Evolutionary conservation across 2,329 filamentous ascomycete genomes (phyloP), one percentile per base, ranked within the genome.

Genomic region (Cladosporium sp.): DNA sequence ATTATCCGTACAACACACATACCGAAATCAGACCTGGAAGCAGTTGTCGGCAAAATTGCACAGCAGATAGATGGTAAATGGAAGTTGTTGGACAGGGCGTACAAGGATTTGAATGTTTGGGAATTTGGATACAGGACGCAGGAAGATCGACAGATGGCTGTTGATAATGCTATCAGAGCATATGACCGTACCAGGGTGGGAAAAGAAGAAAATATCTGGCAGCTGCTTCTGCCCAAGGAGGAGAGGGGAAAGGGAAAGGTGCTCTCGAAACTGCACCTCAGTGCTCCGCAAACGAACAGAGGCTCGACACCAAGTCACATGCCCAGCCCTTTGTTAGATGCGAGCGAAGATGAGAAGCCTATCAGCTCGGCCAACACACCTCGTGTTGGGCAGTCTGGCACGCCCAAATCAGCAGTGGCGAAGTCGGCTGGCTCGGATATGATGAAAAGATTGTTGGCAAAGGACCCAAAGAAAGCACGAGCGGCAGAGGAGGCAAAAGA

Each of bases 201-300:
- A 7, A 85, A 85, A 68, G 81, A 84, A 43, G 87, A 89, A 71
- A 84, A 84, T 71, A 77, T 86, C 23, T 89, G 87, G 87, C 86
- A 89, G 76, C 80, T 80, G 69, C 78, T 89, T 66, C 79, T 89
- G 64, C 85, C 85, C 8, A 82, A 82, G 70, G 82, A 85, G 58
- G 86, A 89, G 71, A 82, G 87, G 68, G 85, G 85, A 53, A 87
- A 88, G 72, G 87, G 87, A 58, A 88, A 84, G 67, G 80, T 82
- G 46, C 76, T 89, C 34, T 89, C 87, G 49, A 83, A 83, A 64
- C 80, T 88, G 66, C 84, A 87, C 66, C 79, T 88, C 43, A 78
- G 79, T 58, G 69, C 65, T 53, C 56, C 70, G 48, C 66, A 67
- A 53, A 59, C 68, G 30, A 67, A 63, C 58, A 67, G 67, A 51